Percentiles rank a stretch among this genome's conserved stretches.
Evolutionary conservation across 176 grass and related monocot species (phyloP).

Genomic region (Juncus effusus): DNA sequence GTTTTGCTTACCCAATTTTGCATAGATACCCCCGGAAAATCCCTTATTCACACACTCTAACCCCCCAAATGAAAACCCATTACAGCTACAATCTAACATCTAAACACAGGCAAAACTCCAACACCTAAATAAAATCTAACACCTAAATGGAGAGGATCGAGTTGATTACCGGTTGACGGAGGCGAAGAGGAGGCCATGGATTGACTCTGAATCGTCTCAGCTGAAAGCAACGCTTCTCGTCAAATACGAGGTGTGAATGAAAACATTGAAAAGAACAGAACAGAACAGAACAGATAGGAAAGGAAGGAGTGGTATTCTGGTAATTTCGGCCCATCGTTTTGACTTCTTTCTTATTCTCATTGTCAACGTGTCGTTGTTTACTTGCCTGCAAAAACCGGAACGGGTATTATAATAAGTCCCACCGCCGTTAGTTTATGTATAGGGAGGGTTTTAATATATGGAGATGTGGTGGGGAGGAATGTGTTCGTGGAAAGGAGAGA

Average conservation of each 20-base stretch:
- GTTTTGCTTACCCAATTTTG: background rate
- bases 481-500: slow-evolving; percentile 85
- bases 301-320: no score
- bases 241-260: no score
- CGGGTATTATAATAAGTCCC: background rate
- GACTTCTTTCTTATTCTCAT: no score
- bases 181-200: slow-evolving; percentile 41
- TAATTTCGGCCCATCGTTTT: no score
- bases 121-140: background rate
- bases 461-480: background rate
- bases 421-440: background rate
- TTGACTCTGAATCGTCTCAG: no score
- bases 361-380: no score
- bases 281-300: no score
- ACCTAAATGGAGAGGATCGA: slow-evolving; percentile 13
- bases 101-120: background rate
- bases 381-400: no score
- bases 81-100: background rate
- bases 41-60: background rate
- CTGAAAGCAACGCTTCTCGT: no score
- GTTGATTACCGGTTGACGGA: slow-evolving; percentile 10
- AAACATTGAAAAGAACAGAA: no score
- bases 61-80: background rate
- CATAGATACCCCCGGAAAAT: background rate
- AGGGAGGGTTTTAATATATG: background rate